These are phyloP conservation scores for Claviceps purpurea DNA, from an alignment of 2,329 filamentous ascomycete species.

Conservation along the genomic window DNA sequence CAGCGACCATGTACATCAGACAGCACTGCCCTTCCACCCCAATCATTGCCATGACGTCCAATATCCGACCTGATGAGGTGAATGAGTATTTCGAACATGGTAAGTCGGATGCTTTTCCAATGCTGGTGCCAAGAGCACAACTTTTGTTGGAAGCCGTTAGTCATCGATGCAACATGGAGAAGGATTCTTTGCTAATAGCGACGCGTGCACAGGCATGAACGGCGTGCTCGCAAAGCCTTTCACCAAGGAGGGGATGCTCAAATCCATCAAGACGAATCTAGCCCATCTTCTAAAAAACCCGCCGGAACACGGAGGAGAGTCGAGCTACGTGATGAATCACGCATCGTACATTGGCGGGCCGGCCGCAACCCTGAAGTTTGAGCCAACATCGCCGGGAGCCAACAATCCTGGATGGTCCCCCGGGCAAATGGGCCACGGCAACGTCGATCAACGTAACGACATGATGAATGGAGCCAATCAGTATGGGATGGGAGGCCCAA, in stretches of 20 bases:
- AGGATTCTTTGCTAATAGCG: not conserved
- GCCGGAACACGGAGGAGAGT: slow-evolving; percentile 27
- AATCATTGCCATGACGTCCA: slow-evolving; percentile 97
- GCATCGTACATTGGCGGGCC: slow-evolving; percentile 22
- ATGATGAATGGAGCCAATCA: slow-evolving; percentile 28
- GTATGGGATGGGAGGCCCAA: slow-evolving; percentile 22
- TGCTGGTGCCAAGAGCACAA: not conserved
- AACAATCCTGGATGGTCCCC: slow-evolving; percentile 37
- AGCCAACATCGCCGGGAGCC: slow-evolving; percentile 36
- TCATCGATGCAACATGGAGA: not conserved
- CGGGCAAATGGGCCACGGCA: slow-evolving; percentile 33
- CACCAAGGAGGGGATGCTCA: slow-evolving; percentile 72
- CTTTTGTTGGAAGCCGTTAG: not conserved
- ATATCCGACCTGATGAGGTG: slow-evolving; percentile 92
- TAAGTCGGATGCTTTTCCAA: slow-evolving; percentile 31
- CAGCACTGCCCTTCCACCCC: slow-evolving; percentile 72
- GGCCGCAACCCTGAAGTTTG: slow-evolving; percentile 31
- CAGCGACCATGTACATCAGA: slow-evolving; percentile 83
- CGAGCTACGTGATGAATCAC: slow-evolving; percentile 20
- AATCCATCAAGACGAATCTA: slow-evolving; percentile 79
- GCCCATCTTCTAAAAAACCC: slow-evolving; percentile 66
- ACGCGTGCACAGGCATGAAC: slow-evolving; percentile 62
- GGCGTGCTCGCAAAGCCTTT: slow-evolving; percentile 96
- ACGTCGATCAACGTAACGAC: slow-evolving; percentile 33
- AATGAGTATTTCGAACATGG: slow-evolving; percentile 95